These are phyloP conservation scores for Rossbeevera mucosa DNA, from an alignment of 768 basidiomycete genomes.

Conservation along the genomic window DNA sequence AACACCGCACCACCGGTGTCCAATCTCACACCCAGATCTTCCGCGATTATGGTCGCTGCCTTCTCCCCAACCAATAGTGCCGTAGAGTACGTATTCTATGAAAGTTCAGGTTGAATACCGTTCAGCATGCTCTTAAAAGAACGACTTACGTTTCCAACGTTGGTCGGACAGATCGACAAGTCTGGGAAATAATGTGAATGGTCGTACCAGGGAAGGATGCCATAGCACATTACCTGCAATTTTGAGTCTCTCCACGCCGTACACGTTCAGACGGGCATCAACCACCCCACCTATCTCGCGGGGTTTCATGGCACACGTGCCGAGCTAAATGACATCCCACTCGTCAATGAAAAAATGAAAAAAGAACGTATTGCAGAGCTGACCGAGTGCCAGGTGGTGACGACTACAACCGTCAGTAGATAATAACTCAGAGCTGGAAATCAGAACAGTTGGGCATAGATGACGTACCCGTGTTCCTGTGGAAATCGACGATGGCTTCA, in stretches of 20 bases:
- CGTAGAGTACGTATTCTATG: neutral
- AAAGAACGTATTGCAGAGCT: neutral
- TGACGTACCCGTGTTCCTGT: neutral
- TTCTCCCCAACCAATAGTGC: neutral
- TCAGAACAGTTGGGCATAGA: too few relatives aligned
- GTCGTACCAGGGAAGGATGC: neutral
- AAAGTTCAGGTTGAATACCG: neutral
- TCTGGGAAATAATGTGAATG: neutral
- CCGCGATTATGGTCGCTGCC: neutral
- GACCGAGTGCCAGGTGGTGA: neutral
- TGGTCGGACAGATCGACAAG: conserved; percentile 7
- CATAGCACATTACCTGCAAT: conserved; percentile 10
- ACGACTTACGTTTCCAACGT: conserved; percentile 4
- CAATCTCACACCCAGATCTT: neutral
- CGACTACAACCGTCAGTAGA: neutral
- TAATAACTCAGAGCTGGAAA: neutral
- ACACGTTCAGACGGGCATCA: conserved; percentile 12
- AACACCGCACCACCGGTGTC: neutral
- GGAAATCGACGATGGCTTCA: neutral
- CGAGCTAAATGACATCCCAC: neutral
- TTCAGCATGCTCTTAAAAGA: neutral
- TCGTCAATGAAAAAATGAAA: neutral
- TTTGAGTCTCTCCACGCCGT: conserved; percentile 10
- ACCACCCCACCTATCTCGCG: conserved; percentile 9
- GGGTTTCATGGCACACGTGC: conserved; percentile 65